Base-by-base conservation (phyloP, 1,284 basidiomycete genomes). In the Ganoderma lingzhi region DNA sequence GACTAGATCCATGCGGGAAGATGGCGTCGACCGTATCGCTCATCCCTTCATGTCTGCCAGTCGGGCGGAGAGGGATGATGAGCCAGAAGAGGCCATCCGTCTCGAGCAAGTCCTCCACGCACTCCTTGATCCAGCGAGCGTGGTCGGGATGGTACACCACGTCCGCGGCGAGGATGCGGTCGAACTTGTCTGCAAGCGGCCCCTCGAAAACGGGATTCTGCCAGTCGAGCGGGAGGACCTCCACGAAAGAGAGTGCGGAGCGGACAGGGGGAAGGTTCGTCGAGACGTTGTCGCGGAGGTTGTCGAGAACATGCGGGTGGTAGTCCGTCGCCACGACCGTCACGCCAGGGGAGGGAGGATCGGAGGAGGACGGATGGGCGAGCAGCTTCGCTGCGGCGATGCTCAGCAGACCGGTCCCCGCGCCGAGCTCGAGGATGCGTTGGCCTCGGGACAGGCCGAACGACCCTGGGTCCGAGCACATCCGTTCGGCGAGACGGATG, bases 321-420 rank as follows among this genome's bases (percentile, higher is more conserved):
- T 90, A 96, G 77, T 97, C 96, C 3, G 94, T 96, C 8, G 94
- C 93, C 32, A 94, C 83, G 75, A 91, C 79, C 6, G 74, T 70
- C 30, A 64, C 53, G 37, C 48, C 48, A 28, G 23, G 15, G 17
- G 35, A 41, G 39, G 39, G 48, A 35, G 32, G 28, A 41, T 63
- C 58, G 48, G 65, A 51, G 48, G 65, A 51, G 23, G 63, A 17
- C 74, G 79, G 30, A 12, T 30, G 53, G 30, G 62, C 55, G 51
- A 92, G 80, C 12, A 95, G 81, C 73, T 92, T 88, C 28, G 89
- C 88, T 5, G 86, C 84, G 30, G 88, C 87, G 70, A 96, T 90
- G 76, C 93, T 94, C 10, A 96, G 84, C 65, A 96, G 80, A 1
- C 95, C 95, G 0, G 96, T 97, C 0, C 96, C 96, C 0, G 95